phyloP scores from a whole-genome alignment of 192 early-diverging fungal species.

The Backusella tuberculispora region DNA sequence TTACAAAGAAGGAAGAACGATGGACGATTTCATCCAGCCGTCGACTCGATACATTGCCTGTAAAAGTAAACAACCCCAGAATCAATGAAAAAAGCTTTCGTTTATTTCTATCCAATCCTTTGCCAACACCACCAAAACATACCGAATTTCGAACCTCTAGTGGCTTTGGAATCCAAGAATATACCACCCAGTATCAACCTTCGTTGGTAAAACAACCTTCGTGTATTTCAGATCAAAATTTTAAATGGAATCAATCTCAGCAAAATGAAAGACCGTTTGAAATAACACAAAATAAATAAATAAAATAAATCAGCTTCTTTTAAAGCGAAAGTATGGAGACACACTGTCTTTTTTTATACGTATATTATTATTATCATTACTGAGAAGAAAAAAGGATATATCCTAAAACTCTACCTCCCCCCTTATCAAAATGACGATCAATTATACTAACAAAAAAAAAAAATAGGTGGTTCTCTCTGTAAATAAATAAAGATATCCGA shows the following conservation, averaged over 20 bases:
- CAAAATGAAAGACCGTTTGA: slow-evolving; percentile 5
- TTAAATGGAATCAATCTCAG: slow-evolving; percentile 3
- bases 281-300: not conserved
- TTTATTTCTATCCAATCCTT: not conserved
- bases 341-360: not conserved
- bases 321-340: not conserved
- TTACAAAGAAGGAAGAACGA: not conserved
- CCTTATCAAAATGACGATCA: not conserved
- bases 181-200: not conserved
- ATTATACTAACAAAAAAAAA: not conserved
- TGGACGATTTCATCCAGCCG: slow-evolving; percentile 2
- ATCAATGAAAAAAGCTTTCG: not conserved
- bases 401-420: not conserved
- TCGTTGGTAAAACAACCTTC: not conserved
- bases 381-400: not conserved
- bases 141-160: not conserved
- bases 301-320: too few relatives aligned
- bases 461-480: not conserved
- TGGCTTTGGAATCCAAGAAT: not conserved
- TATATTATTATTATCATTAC: not conserved
- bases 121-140: not conserved
- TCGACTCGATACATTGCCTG: not conserved
- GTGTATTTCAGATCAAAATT: not conserved
- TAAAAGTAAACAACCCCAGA: not conserved
- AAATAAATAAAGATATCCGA: not conserved